Conservation (phyloP, 2,329 filamentous ascomycete genomes). For the Hypoxylon sp. region DNA sequence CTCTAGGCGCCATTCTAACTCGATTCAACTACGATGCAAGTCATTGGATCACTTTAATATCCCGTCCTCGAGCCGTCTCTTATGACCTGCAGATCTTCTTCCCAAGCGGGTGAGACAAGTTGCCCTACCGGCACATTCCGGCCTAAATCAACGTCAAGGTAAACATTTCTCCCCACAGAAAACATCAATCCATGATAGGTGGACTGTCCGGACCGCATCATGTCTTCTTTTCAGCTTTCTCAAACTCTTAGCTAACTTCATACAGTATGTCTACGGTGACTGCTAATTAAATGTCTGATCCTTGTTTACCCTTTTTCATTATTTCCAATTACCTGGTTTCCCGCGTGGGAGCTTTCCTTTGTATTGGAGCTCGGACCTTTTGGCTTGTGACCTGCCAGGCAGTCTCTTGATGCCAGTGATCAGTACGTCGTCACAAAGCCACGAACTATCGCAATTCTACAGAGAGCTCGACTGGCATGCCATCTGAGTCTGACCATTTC, state of each 20-base stretch:
- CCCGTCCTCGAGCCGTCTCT: slow-evolving; percentile 17
- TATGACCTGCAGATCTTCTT: slow-evolving; percentile 36
- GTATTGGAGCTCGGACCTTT: slow-evolving; percentile 18
- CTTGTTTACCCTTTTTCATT: slow-evolving; percentile 15
- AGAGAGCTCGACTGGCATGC: slow-evolving; percentile 15
- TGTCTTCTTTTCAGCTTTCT: too few species aligned
- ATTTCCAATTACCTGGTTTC: slow-evolving; percentile 31
- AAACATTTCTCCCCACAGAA: slow-evolving; percentile 26
- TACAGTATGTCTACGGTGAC: slow-evolving; percentile 28
- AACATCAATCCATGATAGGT: slow-evolving; percentile 24
- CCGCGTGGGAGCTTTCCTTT: slow-evolving; percentile 29
- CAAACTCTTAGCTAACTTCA: slow-evolving; percentile 22
- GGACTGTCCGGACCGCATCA: slow-evolving; percentile 17
- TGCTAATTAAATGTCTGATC: slow-evolving; percentile 14
- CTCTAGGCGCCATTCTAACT: slow-evolving; percentile 18
- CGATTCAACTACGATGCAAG: slow-evolving; percentile 24
- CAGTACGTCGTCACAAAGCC: slow-evolving; percentile 34
- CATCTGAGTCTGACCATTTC: slow-evolving; percentile 2
- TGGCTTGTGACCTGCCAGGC: slow-evolving; percentile 31
- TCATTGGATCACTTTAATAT: slow-evolving; percentile 24
- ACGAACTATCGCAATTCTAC: slow-evolving; percentile 18
- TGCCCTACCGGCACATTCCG: slow-evolving; percentile 38
- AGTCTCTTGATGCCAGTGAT: slow-evolving; percentile 21
- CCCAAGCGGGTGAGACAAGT: slow-evolving; percentile 27
- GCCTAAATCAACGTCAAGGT: slow-evolving; percentile 24